phyloP scores from a whole-genome alignment of 768 basidiomycete genomes.

The Mycena epipterygia region DNA sequence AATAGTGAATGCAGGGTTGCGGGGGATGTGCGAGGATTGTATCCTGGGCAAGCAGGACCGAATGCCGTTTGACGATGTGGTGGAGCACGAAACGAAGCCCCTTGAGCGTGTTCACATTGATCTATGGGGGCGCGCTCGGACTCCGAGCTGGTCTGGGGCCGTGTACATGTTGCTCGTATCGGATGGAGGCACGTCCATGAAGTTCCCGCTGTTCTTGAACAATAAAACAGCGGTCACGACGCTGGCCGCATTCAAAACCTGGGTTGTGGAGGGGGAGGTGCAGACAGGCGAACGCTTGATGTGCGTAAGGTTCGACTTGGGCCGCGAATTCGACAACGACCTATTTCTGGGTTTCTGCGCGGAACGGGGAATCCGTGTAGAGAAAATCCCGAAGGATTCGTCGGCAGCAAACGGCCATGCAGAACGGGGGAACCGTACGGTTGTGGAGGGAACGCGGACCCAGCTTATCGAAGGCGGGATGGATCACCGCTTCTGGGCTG shows the following conservation, averaged over 20 bases:
- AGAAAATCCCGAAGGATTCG: conserved; percentile 30
- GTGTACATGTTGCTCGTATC: conserved; percentile 33
- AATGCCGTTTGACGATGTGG: conserved; percentile 39
- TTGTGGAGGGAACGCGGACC: conserved; percentile 32
- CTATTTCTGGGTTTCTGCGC: conserved; percentile 34
- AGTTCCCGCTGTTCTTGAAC: conserved; percentile 34
- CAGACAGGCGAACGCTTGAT: conserved; percentile 21
- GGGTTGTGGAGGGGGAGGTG: too few species aligned
- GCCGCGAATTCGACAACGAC: conserved; percentile 42
- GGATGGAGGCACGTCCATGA: conserved; percentile 34
- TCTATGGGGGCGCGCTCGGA: too few species aligned
- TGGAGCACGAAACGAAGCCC: conserved; percentile 23
- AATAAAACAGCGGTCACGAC: conserved; percentile 39
- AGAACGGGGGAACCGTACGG: conserved; percentile 35
- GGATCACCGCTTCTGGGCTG: not conserved
- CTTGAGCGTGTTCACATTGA: conserved; percentile 33
- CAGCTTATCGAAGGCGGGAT: not conserved
- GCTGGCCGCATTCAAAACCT: conserved; percentile 34
- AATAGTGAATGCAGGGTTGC: not conserved
- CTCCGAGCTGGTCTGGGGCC: conserved; percentile 39
- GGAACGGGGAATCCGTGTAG: conserved; percentile 36
- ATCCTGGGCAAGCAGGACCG: conserved; percentile 41
- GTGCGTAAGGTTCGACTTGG: conserved; percentile 37
- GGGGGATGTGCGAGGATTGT: too few species aligned
- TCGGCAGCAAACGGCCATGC: conserved; percentile 43